Evolutionary conservation across 805 yeast genomes (phyloP).

Genomic region (Suhomyces prunicola): DNA sequence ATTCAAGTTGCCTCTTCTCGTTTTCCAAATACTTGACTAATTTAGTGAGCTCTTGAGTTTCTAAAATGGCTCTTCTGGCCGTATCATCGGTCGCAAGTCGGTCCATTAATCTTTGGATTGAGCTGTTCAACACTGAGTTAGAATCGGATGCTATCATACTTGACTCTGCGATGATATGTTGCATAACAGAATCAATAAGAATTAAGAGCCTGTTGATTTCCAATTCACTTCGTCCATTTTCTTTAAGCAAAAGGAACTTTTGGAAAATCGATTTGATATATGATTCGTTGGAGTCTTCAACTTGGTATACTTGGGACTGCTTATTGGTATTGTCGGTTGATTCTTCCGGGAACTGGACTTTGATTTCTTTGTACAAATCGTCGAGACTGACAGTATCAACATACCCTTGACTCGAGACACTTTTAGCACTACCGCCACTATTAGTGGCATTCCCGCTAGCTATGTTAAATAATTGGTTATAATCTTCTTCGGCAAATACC

Average conservation of each 20-base stretch:
- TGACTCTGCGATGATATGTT: slow-evolving; percentile 28
- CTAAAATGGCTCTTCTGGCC: slow-evolving; percentile 33
- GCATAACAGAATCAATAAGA: slow-evolving; percentile 30
- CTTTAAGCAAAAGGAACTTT: slow-evolving; percentile 25
- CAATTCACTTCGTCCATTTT: slow-evolving; percentile 18
- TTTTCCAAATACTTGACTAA: slow-evolving; percentile 19
- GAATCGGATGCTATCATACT: slow-evolving; percentile 21
- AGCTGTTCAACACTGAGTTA: slow-evolving; percentile 25
- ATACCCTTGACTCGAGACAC: slow-evolving; percentile 6
- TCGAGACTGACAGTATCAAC: slow-evolving; percentile 6
- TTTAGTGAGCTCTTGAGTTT: slow-evolving; percentile 23
- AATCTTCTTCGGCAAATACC: slow-evolving; percentile 39
- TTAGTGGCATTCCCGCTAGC: slow-evolving; percentile 5
- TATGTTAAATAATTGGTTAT: slow-evolving; percentile 17
- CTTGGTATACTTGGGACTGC: slow-evolving; percentile 1
- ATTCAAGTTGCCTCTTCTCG: slow-evolving; percentile 19
- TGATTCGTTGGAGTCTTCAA: slow-evolving; percentile 5
- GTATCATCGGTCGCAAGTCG: slow-evolving; percentile 33
- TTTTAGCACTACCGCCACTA: slow-evolving; percentile 3
- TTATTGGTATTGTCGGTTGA: slow-evolving; percentile 1
- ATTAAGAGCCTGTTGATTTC: slow-evolving; percentile 25
- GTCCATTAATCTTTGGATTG: slow-evolving; percentile 35
- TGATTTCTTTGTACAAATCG: slow-evolving; percentile 11
- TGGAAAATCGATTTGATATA: slow-evolving; percentile 22
- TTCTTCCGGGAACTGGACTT: slow-evolving; percentile 10